Percentiles rank a stretch among this genome's conserved stretches.
phyloP scores from a whole-genome alignment of 805 yeast species.

The Yamadazyma endophytica region DNA sequence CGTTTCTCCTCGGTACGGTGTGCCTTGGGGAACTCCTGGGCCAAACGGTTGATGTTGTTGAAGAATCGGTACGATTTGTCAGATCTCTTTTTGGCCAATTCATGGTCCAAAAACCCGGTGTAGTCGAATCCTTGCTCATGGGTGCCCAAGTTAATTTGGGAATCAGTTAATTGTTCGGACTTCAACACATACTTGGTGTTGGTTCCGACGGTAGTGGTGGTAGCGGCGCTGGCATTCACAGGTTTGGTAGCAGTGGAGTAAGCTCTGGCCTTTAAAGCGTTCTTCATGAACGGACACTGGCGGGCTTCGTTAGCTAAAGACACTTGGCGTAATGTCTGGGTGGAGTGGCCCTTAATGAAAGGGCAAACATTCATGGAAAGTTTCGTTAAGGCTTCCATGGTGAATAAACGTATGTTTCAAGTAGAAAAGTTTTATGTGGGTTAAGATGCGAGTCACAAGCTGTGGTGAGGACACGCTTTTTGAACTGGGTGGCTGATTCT shows the following conservation, averaged over 20 bases:
- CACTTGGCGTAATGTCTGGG: conserved; percentile 56
- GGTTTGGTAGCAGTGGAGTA: conserved; percentile 48
- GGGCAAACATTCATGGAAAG: conserved; percentile 82
- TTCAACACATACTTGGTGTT: conserved; percentile 29
- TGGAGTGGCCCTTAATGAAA: conserved; percentile 62
- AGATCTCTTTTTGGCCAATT: conserved; percentile 66
- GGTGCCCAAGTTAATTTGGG: conserved; percentile 29
- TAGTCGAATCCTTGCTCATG: conserved; percentile 64
- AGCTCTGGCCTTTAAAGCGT: conserved; percentile 54
- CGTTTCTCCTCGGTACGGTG: conserved; percentile 73
- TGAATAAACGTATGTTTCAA: no score
- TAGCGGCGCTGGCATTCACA: conserved; percentile 41
- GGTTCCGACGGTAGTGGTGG: conserved; percentile 29
- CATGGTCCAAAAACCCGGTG: conserved; percentile 61
- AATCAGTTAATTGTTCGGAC: conserved; percentile 20
- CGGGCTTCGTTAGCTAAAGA: conserved; percentile 56
- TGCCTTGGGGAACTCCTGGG: conserved; percentile 89
- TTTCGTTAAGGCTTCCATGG: conserved; percentile 76
- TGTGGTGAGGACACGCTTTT: no score
- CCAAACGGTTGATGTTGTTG: conserved; percentile 95
- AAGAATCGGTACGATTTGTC: conserved; percentile 95
- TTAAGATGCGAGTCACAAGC: no score
- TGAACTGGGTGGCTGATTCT: no score
- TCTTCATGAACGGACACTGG: conserved; percentile 88
- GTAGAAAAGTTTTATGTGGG: no score